Conservation (phyloP, 169 alveolate species). For the Fabrea salina region DNA sequence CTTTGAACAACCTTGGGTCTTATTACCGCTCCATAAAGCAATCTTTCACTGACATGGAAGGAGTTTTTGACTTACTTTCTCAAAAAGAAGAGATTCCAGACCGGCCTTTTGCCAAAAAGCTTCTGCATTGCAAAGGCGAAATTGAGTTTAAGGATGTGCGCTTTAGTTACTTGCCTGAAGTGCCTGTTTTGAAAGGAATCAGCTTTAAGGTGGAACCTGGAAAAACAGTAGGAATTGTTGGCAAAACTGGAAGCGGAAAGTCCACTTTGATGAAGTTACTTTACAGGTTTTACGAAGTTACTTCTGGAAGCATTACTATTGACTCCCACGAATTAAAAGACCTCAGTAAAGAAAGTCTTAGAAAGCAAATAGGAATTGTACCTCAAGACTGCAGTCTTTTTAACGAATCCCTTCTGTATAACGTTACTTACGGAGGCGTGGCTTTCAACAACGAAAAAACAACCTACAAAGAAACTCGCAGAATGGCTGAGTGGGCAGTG, state of each 20-base stretch:
- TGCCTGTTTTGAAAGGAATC: conserved; percentile 59
- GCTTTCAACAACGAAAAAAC: conserved; percentile 51
- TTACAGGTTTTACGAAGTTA: conserved; percentile 89
- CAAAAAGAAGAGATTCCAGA: conserved; percentile 43
- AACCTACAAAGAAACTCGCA: conserved; percentile 33
- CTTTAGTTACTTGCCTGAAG: conserved; percentile 52
- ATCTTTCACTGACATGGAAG: conserved; percentile 58
- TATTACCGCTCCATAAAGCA: conserved; percentile 52
- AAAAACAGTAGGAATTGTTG: conserved; percentile 76
- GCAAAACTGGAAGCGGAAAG: conserved; percentile 97
- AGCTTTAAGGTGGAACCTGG: conserved; percentile 59
- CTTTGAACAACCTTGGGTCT: conserved; percentile 70
- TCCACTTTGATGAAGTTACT: conserved; percentile 90
- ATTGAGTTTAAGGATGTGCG: conserved; percentile 62
- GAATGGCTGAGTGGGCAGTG: conserved; percentile 79
- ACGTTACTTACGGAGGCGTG: conserved; percentile 87
- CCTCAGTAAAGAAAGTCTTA: conserved; percentile 65
- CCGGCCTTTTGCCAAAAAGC: conserved; percentile 26
- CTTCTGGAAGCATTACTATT: conserved; percentile 77
- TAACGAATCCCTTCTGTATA: conserved; percentile 87
- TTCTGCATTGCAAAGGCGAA: conserved; percentile 27
- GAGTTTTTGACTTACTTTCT: conserved; percentile 47
- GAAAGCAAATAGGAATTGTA: conserved; percentile 74
- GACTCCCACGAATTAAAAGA: conserved; percentile 85
- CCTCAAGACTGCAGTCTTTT: conserved; percentile 90